phyloP scores from a whole-genome alignment of 2,329 filamentous ascomycete species.

The Botrytis tulipae region DNA sequence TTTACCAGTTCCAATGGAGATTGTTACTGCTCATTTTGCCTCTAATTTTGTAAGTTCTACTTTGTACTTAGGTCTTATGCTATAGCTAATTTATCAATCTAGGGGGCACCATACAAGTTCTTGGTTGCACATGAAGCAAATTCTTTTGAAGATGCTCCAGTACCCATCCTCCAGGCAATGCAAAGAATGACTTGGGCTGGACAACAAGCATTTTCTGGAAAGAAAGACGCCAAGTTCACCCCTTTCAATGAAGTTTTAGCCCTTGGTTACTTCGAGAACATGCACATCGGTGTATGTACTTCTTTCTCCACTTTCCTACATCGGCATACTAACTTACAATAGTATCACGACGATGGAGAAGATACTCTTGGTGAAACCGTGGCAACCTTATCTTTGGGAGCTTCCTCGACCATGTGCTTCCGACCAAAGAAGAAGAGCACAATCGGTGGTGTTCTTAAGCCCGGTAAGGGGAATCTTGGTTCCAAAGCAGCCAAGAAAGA shows the following conservation, averaged over 20 bases:
- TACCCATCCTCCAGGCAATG: constrained; percentile 49
- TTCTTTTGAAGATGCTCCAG: constrained; percentile 50
- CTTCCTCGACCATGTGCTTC: constrained; percentile 50
- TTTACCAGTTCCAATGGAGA: constrained; percentile 40
- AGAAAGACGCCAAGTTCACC: not conserved
- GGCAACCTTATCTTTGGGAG: constrained; percentile 58
- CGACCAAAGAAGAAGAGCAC: constrained; percentile 48
- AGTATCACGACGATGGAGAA: constrained; percentile 68
- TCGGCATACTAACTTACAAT: constrained; percentile 21
- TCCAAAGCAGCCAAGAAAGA: constrained; percentile 34
- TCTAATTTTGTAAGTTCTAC: constrained; percentile 48
- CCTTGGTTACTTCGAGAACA: constrained; percentile 59
- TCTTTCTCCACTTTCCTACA: not conserved
- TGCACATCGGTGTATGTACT: constrained; percentile 53
- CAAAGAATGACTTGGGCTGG: constrained; percentile 57
- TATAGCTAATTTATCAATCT: constrained; percentile 24
- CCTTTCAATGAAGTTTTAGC: constrained; percentile 60
- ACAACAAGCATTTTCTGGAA: not conserved
- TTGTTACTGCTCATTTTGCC: constrained; percentile 51
- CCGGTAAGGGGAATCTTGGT: not conserved
- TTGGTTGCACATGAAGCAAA: constrained; percentile 53
- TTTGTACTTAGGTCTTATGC: not conserved
- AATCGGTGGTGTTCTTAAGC: constrained; percentile 24
- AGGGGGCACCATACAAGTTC: constrained; percentile 67
- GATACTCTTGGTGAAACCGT: constrained; percentile 60